Evolutionary conservation across 2,329 filamentous ascomycete genomes (phyloP).

Genomic region (Ascochyta koolunga): DNA sequence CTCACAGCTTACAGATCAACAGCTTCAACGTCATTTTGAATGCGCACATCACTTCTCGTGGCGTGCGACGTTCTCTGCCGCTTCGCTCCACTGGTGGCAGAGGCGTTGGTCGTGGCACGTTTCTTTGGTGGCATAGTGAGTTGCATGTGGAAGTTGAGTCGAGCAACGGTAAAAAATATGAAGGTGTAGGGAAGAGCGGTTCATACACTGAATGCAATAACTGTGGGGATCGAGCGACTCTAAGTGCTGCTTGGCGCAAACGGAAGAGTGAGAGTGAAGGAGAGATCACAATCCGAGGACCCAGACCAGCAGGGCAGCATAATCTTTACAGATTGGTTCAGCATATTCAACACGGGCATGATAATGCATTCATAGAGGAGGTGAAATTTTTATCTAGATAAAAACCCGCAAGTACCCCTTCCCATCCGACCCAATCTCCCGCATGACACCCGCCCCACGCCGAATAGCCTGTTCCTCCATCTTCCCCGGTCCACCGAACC

Average conservation of each 20-base stretch:
- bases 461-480: not conserved
- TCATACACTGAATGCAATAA: too few relatives aligned
- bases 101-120: not conserved
- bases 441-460: not conserved
- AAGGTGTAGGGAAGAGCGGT: too few relatives aligned
- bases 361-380: not conserved
- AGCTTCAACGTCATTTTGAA: not conserved
- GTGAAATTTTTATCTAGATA: not conserved
- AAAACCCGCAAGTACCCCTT: slow-evolving; percentile 7
- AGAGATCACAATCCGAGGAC: too few relatives aligned
- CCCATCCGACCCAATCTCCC: slow-evolving; percentile 3
- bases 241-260: too few relatives aligned
- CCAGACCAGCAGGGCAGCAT: not conserved
- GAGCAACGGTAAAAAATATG: too few relatives aligned
- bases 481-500: slow-evolving; percentile 5
- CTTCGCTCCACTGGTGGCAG: not conserved
- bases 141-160: not conserved
- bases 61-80: not conserved
- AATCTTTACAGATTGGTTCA: not conserved
- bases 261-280: too few relatives aligned
- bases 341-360: not conserved
- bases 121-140: not conserved
- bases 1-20: not conserved
- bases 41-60: not conserved
- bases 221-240: too few relatives aligned